Percentiles rank a stretch among this genome's conserved stretches.
Evolutionary conservation across 139 green algal species (phyloP).

Genomic region (Closterium sp.): DNA sequence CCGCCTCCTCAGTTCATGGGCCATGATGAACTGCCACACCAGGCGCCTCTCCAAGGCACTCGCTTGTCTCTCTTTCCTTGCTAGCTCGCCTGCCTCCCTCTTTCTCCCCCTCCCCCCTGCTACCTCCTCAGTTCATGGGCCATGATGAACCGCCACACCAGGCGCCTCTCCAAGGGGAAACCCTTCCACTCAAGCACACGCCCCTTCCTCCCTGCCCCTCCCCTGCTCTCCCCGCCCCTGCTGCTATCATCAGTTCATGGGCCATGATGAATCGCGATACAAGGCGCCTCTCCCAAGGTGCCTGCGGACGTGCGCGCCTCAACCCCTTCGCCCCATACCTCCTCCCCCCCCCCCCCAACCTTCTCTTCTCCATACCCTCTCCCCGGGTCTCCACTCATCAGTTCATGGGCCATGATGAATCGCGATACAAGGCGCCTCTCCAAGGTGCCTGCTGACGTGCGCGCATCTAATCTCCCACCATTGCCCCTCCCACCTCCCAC

Average conservation of each 20-base stretch:
- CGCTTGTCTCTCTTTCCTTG: neutral
- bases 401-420: slow-evolving; percentile 93
- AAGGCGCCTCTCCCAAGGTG: too few species aligned
- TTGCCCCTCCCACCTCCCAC: too few species aligned
- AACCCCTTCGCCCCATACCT: too few species aligned
- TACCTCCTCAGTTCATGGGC: slow-evolving; percentile 75
- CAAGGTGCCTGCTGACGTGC: slow-evolving; percentile 73
- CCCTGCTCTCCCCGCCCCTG: too few species aligned
- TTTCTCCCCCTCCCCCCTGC: neutral
- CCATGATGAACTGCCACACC: slow-evolving; percentile 85
- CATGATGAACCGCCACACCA: slow-evolving; percentile 82
- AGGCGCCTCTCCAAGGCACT: slow-evolving; percentile 67
- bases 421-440: slow-evolving; percentile 68
- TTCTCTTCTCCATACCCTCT: neutral
- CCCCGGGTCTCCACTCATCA: neutral
- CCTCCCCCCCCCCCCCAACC: neutral
- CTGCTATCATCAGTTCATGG: too few species aligned
- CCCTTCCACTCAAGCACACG: too few species aligned
- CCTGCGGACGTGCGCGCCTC: too few species aligned
- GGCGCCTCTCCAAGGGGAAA: slow-evolving; percentile 61
- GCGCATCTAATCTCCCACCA: too few species aligned
- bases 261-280: too few species aligned
- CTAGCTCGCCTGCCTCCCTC: neutral
- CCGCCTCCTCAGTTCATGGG: too few species aligned
- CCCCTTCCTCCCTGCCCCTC: too few species aligned